Evolutionary conservation across 768 basidiomycete genomes (phyloP).

Genomic region (Omphalotus guepiniiformis): DNA sequence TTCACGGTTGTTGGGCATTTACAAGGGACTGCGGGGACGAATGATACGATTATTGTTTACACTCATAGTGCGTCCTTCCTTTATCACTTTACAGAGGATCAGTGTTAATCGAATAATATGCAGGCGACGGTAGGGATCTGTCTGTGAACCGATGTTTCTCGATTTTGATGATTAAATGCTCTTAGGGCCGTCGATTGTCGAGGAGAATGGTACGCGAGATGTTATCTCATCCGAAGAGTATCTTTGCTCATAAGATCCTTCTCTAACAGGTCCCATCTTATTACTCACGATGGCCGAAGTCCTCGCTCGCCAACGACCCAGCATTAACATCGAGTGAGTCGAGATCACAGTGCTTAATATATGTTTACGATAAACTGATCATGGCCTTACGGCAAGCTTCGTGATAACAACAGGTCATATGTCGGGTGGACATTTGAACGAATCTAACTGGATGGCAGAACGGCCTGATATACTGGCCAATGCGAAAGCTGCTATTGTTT

Average conservation of each 20-base stretch:
- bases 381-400: conserved; percentile 13
- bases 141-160: too few species aligned
- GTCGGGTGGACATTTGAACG: conserved; percentile 24
- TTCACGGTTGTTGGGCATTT: conserved; percentile 23
- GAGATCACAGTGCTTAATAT: neutral
- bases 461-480: conserved; percentile 19
- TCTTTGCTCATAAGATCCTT: neutral
- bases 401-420: conserved; percentile 27
- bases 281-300: conserved; percentile 27
- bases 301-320: conserved; percentile 20
- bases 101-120: neutral
- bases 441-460: conserved; percentile 24
- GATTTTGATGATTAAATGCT: too few species aligned
- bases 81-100: neutral
- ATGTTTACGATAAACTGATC: neutral
- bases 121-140: conserved; percentile 29
- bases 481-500: conserved; percentile 25
- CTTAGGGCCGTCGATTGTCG: conserved; percentile 28
- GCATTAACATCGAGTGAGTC: conserved; percentile 24
- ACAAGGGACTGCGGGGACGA: conserved; percentile 15
- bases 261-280: conserved; percentile 22
- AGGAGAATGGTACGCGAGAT: conserved; percentile 24
- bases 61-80: conserved; percentile 23
- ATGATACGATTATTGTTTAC: conserved; percentile 23
- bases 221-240: neutral